phyloP scores from a whole-genome alignment of 148 eudicot species.

The Rhododendron molle region DNA sequence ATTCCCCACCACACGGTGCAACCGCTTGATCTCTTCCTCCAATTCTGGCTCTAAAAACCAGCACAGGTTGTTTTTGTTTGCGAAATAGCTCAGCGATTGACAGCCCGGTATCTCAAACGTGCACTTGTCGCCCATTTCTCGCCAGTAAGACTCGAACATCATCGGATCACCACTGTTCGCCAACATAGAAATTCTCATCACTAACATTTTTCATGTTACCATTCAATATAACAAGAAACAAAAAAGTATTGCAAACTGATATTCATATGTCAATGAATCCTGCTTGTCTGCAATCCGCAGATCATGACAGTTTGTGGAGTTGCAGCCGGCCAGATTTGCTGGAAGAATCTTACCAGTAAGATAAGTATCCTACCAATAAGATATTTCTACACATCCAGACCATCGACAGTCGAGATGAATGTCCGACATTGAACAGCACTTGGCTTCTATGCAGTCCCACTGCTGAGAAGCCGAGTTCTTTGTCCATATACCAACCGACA shows the following conservation, averaged over 20 bases:
- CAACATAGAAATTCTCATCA: not conserved
- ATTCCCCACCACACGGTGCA: conserved; percentile 52
- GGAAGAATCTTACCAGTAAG: too few relatives aligned
- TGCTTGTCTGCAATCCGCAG: not conserved
- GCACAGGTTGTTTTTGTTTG: conserved; percentile 26
- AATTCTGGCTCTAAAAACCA: conserved; percentile 58
- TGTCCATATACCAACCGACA: not conserved
- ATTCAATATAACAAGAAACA: not conserved
- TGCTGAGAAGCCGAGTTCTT: not conserved
- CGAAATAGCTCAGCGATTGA: conserved; percentile 61
- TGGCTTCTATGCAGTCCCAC: too few relatives aligned
- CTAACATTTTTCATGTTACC: not conserved
- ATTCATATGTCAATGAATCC: not conserved
- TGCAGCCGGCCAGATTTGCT: too few relatives aligned
- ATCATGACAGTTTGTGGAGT: too few relatives aligned
- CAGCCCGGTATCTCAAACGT: conserved; percentile 37
- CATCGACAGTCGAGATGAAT: too few relatives aligned
- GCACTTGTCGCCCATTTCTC: conserved; percentile 32
- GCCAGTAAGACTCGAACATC: conserved; percentile 53
- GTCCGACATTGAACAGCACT: too few relatives aligned
- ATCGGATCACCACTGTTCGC: conserved; percentile 71
- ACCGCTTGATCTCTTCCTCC: conserved; percentile 33
- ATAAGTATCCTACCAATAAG: too few relatives aligned
- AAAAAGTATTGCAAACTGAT: not conserved
- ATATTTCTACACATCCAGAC: too few relatives aligned